phyloP scores from a whole-genome alignment of 768 basidiomycete genomes.

The Cystofilobasidium capitatum region DNA sequence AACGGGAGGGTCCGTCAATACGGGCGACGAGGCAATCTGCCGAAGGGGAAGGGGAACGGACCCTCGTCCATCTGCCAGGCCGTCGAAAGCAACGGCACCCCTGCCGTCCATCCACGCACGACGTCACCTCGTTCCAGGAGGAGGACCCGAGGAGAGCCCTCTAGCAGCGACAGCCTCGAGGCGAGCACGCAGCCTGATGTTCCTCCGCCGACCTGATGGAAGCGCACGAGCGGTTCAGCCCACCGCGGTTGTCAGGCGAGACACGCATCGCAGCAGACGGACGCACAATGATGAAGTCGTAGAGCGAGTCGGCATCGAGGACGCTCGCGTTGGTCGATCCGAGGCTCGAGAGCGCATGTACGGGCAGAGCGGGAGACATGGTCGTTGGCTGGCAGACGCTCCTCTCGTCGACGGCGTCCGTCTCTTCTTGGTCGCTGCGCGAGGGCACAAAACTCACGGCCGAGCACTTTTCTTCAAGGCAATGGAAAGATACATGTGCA shows the following conservation, averaged over 20 bases:
- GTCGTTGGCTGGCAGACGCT: no score
- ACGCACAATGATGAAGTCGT: constrained; percentile 26
- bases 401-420: no score
- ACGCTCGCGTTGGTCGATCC: not conserved
- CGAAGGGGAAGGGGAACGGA: not conserved
- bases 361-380: constrained; percentile 7
- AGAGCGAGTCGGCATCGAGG: not conserved
- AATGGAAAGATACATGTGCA: no score
- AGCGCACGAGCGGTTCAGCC: not conserved
- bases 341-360: constrained; percentile 14
- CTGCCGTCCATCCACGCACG: constrained; percentile 7
- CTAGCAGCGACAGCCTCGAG: constrained; percentile 21
- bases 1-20: no score
- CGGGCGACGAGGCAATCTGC: no score
- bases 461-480: no score
- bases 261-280: no score
- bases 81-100: constrained; percentile 15
- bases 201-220: constrained; percentile 21
- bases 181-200: constrained; percentile 26
- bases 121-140: constrained; percentile 21
- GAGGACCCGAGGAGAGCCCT: constrained; percentile 17
- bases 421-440: no score
- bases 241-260: not conserved
- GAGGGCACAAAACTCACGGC: no score
- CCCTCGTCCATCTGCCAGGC: constrained; percentile 25